Percentiles rank a stretch among this genome's conserved stretches.
Evolutionary conservation across 805 yeast genomes (phyloP).

Genomic region (Yamadazyma nakazawae): DNA sequence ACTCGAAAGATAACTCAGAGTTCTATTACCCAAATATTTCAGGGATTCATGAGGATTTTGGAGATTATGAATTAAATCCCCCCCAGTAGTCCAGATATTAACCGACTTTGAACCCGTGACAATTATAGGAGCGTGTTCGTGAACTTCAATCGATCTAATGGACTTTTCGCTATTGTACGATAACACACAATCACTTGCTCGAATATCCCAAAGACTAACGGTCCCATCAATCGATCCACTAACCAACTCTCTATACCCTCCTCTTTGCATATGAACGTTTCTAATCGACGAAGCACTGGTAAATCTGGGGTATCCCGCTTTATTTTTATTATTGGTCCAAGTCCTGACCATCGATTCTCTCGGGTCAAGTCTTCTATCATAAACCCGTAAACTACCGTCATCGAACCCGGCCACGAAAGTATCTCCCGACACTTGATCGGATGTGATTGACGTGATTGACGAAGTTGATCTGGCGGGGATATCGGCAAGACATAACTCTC

Average conservation of each 20-base stretch:
- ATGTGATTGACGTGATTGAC: conserved; percentile 83
- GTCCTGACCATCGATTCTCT: conserved; percentile 80
- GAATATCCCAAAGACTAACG: conserved; percentile 87
- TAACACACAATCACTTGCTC: conserved; percentile 67
- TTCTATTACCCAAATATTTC: conserved; percentile 42
- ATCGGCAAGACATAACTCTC: conserved; percentile 81
- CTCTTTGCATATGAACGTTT: conserved; percentile 92
- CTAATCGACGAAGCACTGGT: conserved; percentile 53
- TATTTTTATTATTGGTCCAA: conserved; percentile 49
- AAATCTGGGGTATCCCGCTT: conserved; percentile 12
- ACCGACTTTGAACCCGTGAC: conserved; percentile 82
- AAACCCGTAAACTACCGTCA: conserved; percentile 84
- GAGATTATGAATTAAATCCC: conserved; percentile 65
- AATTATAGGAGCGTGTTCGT: conserved; percentile 94
- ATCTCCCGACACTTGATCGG: conserved; percentile 94
- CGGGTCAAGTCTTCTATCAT: conserved; percentile 83
- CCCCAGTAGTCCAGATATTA: conserved; percentile 82
- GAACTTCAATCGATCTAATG: conserved; percentile 70
- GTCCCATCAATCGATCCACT: conserved; percentile 81
- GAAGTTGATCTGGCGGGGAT: conserved; percentile 90
- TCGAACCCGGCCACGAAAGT: conserved; percentile 88
- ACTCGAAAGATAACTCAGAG: conserved; percentile 56
- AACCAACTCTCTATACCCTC: conserved; percentile 86
- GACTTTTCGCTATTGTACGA: conserved; percentile 58
- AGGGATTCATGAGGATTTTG: conserved; percentile 42